Conservation (phyloP, 1,284 basidiomycete genomes). For the Cryptococcus jaspeensis region DNA sequence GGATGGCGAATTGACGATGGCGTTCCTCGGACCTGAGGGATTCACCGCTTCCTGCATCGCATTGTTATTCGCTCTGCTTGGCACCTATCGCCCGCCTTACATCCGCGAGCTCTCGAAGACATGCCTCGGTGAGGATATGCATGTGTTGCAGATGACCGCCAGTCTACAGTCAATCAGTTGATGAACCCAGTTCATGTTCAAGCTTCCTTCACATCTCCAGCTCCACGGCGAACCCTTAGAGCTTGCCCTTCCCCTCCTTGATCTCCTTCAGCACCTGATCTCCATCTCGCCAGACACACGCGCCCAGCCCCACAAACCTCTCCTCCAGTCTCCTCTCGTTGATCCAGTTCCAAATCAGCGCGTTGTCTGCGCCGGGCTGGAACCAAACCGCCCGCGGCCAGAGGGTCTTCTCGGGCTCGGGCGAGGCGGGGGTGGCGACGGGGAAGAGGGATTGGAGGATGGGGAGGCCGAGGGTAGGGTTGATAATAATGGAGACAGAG, state of each 20-base stretch:
- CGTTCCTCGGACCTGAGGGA: too few species aligned
- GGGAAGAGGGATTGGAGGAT: constrained; percentile 56
- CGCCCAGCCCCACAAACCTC: constrained; percentile 68
- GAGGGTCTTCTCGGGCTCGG: constrained; percentile 40
- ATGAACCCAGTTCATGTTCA: background rate
- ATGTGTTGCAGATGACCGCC: too few species aligned
- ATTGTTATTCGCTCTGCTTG: too few species aligned
- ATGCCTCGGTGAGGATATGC: too few species aligned
- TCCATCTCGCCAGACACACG: constrained; percentile 71
- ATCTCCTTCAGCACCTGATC: constrained; percentile 48
- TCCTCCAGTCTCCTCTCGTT: constrained; percentile 59
- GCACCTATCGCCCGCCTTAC: too few species aligned
- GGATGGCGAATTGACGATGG: too few species aligned
- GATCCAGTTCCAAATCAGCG: constrained; percentile 57
- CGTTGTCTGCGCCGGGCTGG: constrained; percentile 78
- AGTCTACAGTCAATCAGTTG: background rate
- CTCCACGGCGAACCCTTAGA: background rate
- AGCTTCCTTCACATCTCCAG: background rate
- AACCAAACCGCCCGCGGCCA: constrained; percentile 71
- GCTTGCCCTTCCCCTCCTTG: constrained; percentile 24
- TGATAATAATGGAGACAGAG: constrained; percentile 75
- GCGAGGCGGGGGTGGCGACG: background rate
- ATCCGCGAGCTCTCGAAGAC: too few species aligned
- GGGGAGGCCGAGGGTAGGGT: constrained; percentile 58
- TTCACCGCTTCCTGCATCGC: too few species aligned